These are phyloP conservation scores for Cryptococcus sp. DNA, from an alignment of 1,284 basidiomycete genomes.

Conservation along the genomic window DNA sequence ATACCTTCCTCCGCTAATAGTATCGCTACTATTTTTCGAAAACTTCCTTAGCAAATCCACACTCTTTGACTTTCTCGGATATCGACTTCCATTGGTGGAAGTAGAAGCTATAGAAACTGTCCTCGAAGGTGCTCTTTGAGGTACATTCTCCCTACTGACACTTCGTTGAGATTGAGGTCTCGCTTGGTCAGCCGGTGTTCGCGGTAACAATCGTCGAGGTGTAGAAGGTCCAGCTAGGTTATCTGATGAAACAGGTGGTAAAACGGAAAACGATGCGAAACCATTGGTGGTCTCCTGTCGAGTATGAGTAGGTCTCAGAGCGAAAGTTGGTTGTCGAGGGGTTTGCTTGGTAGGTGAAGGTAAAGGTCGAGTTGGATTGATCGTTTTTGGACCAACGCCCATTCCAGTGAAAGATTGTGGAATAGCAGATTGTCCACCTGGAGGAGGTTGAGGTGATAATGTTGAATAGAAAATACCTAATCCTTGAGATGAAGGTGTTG, in stretches of 20 bases:
- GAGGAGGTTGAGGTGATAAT: constrained; percentile 18
- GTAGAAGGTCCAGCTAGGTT: background rate
- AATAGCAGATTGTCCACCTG: background rate
- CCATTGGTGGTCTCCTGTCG: constrained; percentile 10
- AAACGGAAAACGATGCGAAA: constrained; percentile 23
- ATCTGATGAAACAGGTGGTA: constrained; percentile 13
- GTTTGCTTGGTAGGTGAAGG: background rate
- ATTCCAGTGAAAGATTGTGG: constrained; percentile 16
- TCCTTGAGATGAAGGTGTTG: constrained; percentile 20
- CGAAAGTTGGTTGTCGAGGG: constrained; percentile 19
- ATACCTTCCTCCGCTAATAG: constrained; percentile 21
- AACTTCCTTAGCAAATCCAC: constrained; percentile 21
- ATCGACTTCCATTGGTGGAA: constrained; percentile 6
- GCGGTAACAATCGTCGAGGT: background rate
- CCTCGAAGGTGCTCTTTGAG: background rate
- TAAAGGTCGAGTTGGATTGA: background rate
- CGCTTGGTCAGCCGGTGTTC: background rate
- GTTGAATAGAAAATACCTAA: constrained; percentile 30
- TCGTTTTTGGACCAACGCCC: constrained; percentile 5
- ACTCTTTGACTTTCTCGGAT: constrained; percentile 10
- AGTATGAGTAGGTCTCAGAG: constrained; percentile 27
- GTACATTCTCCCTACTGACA: background rate
- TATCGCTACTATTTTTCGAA: constrained; percentile 10
- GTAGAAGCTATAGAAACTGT: constrained; percentile 12
- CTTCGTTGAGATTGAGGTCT: background rate